Conservation (phyloP, 2,329 filamentous ascomycete species). For the Xylariales sp. region DNA sequence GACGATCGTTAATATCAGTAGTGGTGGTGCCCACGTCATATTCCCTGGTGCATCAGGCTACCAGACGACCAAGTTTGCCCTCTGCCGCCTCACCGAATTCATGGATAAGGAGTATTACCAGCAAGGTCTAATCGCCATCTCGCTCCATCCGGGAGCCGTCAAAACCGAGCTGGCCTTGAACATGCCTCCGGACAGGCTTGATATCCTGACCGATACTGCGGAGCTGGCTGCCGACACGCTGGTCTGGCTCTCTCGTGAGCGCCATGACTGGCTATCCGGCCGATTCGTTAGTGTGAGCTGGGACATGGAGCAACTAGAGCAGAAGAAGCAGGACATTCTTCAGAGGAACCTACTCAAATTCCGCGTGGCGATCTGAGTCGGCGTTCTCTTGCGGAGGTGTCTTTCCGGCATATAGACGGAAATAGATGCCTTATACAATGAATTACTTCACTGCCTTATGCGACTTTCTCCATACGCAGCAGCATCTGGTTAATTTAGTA, state of each 20-base stretch:
- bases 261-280: slow-evolving; percentile 17
- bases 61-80: slow-evolving; percentile 38
- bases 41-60: slow-evolving; percentile 33
- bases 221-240: slow-evolving; percentile 18
- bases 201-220: slow-evolving; percentile 15
- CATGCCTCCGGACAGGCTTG: slow-evolving; percentile 19
- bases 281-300: slow-evolving; percentile 18
- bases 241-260: slow-evolving; percentile 18
- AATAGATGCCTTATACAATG: too few relatives aligned
- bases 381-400: too few relatives aligned
- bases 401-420: too few relatives aligned
- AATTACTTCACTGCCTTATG: too few relatives aligned
- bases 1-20: not conserved
- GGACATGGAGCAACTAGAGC: slow-evolving; percentile 19
- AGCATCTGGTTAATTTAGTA: too few relatives aligned
- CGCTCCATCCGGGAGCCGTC: slow-evolving; percentile 38
- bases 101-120: slow-evolving; percentile 34
- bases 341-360: not conserved
- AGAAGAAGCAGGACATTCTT: slow-evolving; percentile 2
- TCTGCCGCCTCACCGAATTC: slow-evolving; percentile 37
- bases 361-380: not conserved
- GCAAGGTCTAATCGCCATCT: slow-evolving; percentile 32
- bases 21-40: not conserved
- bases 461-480: too few relatives aligned
- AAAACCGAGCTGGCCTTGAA: slow-evolving; percentile 31